phyloP scores from a whole-genome alignment of 352 stramenopile species.

The Peronosclerospora sorghi region DNA sequence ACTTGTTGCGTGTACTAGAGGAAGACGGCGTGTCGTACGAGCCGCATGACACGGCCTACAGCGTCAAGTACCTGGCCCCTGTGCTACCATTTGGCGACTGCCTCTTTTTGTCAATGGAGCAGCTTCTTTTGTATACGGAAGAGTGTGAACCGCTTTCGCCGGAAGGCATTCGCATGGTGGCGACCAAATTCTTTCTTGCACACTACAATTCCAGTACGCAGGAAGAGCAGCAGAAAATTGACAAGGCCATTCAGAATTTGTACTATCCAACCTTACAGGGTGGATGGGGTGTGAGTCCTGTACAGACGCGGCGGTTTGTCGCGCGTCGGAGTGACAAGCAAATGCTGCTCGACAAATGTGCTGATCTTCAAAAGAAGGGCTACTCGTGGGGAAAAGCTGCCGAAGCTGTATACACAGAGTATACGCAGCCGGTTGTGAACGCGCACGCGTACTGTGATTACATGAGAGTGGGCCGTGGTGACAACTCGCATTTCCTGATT shows the following conservation, averaged over 20 bases:
- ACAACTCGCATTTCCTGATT: slow-evolving; percentile 72
- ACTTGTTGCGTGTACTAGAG: slow-evolving; percentile 65
- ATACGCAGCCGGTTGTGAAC: slow-evolving; percentile 56
- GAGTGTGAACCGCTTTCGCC: slow-evolving; percentile 67
- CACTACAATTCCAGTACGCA: slow-evolving; percentile 50
- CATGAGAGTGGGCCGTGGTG: slow-evolving; percentile 65
- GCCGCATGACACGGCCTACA: slow-evolving; percentile 80
- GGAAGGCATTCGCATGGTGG: slow-evolving; percentile 56
- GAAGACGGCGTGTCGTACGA: slow-evolving; percentile 80
- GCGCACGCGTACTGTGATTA: slow-evolving; percentile 79
- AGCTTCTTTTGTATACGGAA: slow-evolving; percentile 76
- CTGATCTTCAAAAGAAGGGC: slow-evolving; percentile 64
- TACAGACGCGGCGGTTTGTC: slow-evolving; percentile 75
- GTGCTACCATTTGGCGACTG: slow-evolving; percentile 78
- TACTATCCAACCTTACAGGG: slow-evolving; percentile 77
- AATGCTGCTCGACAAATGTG: slow-evolving; percentile 64
- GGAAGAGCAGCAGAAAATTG: slow-evolving; percentile 64
- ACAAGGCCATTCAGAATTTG: slow-evolving; percentile 76
- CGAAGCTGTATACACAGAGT: slow-evolving; percentile 67
- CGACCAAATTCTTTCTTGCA: slow-evolving; percentile 64
- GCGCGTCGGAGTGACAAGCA: slow-evolving; percentile 54
- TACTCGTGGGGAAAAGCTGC: slow-evolving; percentile 69
- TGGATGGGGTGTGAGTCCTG: slow-evolving; percentile 73
- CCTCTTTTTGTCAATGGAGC: slow-evolving; percentile 82
- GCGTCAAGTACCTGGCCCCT: slow-evolving; percentile 78